Base-by-base conservation (phyloP, 2,329 filamentous ascomycete species). In the Paracoccidioides lutzii region DNA sequence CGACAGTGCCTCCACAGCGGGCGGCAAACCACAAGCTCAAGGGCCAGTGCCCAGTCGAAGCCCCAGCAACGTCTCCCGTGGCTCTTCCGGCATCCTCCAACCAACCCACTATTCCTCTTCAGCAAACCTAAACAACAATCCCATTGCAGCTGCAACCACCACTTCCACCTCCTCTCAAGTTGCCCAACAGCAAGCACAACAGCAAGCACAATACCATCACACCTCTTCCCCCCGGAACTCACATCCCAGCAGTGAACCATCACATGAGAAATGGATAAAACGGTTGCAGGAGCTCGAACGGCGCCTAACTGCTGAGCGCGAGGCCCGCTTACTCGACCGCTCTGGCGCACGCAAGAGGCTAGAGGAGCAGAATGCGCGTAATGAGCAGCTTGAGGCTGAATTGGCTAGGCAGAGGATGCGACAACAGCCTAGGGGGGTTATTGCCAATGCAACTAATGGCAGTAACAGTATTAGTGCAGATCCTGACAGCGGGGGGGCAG, bases 241-340 rank as follows among this genome's bases (percentile, higher is more conserved):
- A 12, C 52, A 52, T n/a, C 51, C 59, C 10, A 33, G 56, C 37
- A 64, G 59, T 60, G 67, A 72, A n/a, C 60, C 60, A 8, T 64
- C 76, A 42, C 85, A 91, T 62, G 84, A 87, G 61, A 82, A 86
- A 62, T 95, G 89, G 88, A 83, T 94, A 60, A 81, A 95, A 60
- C 77, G 93, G 5, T 76, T 97, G 38, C 83, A 88, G 56, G 90
- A 97, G 67, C 75, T 97, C 62, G 93, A 98, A 75, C 80, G 85
- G 61, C 82, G 94, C 63, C 76, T 98, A 15, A 95, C 95, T 69
- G 84, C 87, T 48, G 93, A 98, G 73, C 77, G 93, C 12, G 93
- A 97, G 70, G 90, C 84, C 0, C 76, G 93, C 46, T 76, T 94
- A 54, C 76, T 95, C 57, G 93, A 98, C 71, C 82, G 93, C 3